Conservation (phyloP, 1,284 basidiomycete genomes). For the Ganoderma meredithae region DNA sequence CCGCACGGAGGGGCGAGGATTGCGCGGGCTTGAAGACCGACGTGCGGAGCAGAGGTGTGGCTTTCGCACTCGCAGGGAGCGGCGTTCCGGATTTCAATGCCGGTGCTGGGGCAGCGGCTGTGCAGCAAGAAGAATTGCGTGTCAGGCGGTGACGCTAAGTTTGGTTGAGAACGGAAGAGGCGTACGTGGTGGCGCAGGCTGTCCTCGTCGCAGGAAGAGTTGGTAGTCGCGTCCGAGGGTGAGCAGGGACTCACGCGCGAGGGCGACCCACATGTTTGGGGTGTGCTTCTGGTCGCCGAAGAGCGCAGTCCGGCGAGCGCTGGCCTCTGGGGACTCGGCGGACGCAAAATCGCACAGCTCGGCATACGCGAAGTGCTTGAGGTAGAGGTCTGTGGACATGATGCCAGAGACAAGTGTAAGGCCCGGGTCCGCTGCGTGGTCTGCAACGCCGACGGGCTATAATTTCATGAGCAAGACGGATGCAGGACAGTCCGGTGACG, state of each 20-base stretch:
- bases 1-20: slow-evolving; percentile 55
- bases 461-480: slow-evolving; percentile 7
- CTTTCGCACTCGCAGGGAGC: slow-evolving; percentile 34
- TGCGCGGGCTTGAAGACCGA: slow-evolving; percentile 52
- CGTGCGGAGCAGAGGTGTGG: slow-evolving; percentile 55
- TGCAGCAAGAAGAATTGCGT: neutral
- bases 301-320: slow-evolving; percentile 57
- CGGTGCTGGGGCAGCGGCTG: slow-evolving; percentile 35
- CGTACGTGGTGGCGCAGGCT: slow-evolving; percentile 44
- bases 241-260: slow-evolving; percentile 65
- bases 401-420: slow-evolving; percentile 67
- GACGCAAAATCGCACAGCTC: slow-evolving; percentile 57
- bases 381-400: slow-evolving; percentile 54
- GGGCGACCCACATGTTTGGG: slow-evolving; percentile 68
- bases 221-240: slow-evolving; percentile 73
- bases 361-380: slow-evolving; percentile 63
- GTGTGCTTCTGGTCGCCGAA: slow-evolving; percentile 76
- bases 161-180: slow-evolving; percentile 12
- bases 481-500: neutral
- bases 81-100: slow-evolving; percentile 33
- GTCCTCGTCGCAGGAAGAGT: slow-evolving; percentile 59
- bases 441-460: slow-evolving; percentile 53
- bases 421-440: slow-evolving; percentile 54
- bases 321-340: slow-evolving; percentile 48
- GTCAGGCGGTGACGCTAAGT: no score